Percentiles rank a stretch among this genome's conserved stretches.
phyloP scores from a whole-genome alignment of 2,329 filamentous ascomycete species.

The Fusarium zealandicum region DNA sequence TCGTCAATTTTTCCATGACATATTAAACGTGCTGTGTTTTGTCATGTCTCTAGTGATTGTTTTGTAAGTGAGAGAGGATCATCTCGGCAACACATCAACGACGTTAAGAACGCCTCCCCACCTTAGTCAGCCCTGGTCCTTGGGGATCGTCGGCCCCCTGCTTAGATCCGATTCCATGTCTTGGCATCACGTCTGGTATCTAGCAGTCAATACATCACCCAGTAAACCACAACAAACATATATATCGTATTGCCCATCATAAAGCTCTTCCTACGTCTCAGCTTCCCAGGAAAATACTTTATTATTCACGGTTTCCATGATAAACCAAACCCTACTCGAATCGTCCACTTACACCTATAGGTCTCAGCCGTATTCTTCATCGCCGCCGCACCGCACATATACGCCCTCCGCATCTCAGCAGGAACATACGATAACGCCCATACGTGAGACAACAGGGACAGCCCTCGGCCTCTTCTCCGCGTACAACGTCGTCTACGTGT shows the following conservation, averaged over 20 bases:
- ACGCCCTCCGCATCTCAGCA: constrained; percentile 42
- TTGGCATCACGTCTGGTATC: not conserved
- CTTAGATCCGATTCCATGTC: not conserved
- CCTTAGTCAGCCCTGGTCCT: constrained; percentile 17
- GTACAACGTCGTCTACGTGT: constrained; percentile 55
- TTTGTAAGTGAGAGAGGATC: no score
- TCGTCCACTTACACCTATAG: constrained; percentile 34
- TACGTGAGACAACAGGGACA: constrained; percentile 47
- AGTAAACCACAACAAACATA: not conserved
- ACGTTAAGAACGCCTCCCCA: constrained; percentile 21
- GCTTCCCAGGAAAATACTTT: constrained; percentile 33
- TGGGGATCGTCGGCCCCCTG: not conserved
- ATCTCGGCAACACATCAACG: not conserved
- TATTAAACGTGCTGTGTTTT: not conserved
- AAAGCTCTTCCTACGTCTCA: constrained; percentile 44
- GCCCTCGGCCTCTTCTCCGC: constrained; percentile 50
- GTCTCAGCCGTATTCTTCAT: constrained; percentile 51
- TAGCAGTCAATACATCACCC: not conserved
- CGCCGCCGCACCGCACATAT: constrained; percentile 47
- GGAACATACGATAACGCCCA: constrained; percentile 49
- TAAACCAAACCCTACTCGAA: not conserved
- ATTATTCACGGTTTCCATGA: not conserved
- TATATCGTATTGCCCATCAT: constrained; percentile 32
- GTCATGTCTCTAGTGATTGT: no score
- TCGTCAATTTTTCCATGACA: not conserved